Base-by-base conservation (phyloP, 1,284 basidiomycete genomes). In the Kwoniella shivajii region DNA sequence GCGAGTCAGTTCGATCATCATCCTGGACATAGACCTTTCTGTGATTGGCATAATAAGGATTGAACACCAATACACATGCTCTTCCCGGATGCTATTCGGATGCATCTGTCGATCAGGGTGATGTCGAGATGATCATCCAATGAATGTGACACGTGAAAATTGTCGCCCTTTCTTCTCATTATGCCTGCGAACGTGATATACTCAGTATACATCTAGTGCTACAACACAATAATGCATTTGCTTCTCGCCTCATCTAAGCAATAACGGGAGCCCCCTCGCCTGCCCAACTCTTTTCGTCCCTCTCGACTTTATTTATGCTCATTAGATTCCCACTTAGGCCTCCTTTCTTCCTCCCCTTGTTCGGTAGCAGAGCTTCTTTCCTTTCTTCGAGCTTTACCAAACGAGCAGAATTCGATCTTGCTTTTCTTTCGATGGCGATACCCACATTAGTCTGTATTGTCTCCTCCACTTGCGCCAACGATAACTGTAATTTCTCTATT, bases 371-470 rank as follows among this genome's bases (percentile, higher is more conserved):
- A 41, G 27, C 37, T 36, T 46, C 49, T 37, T 24, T 43, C 42
- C 39, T 37, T 34, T 57, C 56, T 34, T 44, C 56, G 27, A 52
- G 26, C 22, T 46, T 52, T 2, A 52, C 50, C 14, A 42, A 34
- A n/a, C 48, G 34, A 24, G 38, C 53, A 39, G 51, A 43, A 34
- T 53, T 53, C 13, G 34, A 45, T 22, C 43, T 20, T 13, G 51
- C 43, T 26, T 53, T 53, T 26, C 36, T 18, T 24, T 43, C 42
- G 13, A 31, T 53, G 9, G 51, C 42, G 3, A 53, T 33, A 14
- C 10, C 41, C 22, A 53, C 27, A 44, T 53, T 53, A 18, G 42
- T 43, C 13, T 53, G 29, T 9, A 53, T 53, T 22, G 29, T 30
- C 31, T 53, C 34, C 38, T 38, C 26, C 13, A 53, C 46, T 7